Conservation (phyloP, 148 eudicot species). For the Chenopodium quinoa region DNA sequence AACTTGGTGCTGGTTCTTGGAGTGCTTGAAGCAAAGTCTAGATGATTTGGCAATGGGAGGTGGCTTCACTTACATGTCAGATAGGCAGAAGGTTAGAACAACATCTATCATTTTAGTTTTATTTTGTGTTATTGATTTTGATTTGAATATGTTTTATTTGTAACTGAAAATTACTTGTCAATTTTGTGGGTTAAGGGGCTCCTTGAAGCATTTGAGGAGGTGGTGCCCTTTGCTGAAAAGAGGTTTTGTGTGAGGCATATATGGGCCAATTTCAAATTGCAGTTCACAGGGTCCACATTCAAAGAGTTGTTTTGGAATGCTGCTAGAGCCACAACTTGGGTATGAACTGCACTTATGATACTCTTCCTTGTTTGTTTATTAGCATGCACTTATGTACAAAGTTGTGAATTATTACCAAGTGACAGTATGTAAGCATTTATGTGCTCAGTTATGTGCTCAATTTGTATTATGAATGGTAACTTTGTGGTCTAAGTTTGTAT, state of each 20-base stretch:
- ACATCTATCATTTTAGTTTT: rapidly evolving
- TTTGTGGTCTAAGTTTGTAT: too few relatives aligned
- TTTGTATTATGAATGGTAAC: too few relatives aligned
- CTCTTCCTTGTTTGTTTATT: too few relatives aligned
- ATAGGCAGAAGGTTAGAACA: neutral
- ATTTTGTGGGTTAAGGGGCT: neutral
- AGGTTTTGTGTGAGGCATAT: constrained; percentile 1
- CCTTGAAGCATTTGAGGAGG: neutral
- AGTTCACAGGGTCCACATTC: neutral
- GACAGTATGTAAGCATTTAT: too few relatives aligned
- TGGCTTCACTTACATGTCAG: neutral
- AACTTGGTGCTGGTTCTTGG: constrained; percentile 1
- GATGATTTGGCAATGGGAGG: neutral
- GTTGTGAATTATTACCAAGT: too few relatives aligned
- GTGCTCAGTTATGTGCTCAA: too few relatives aligned
- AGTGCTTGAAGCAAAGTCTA: neutral
- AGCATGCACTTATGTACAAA: too few relatives aligned
- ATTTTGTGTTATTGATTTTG: neutral
- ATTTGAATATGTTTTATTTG: too few relatives aligned
- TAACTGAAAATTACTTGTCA: neutral
- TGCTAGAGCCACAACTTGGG: neutral
- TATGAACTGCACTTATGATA: too few relatives aligned
- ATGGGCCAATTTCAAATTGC: neutral
- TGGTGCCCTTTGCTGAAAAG: neutral
- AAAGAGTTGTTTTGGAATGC: neutral